Conservation (phyloP, 2,329 filamentous ascomycete species). For the Scedosporium boydii region DNA sequence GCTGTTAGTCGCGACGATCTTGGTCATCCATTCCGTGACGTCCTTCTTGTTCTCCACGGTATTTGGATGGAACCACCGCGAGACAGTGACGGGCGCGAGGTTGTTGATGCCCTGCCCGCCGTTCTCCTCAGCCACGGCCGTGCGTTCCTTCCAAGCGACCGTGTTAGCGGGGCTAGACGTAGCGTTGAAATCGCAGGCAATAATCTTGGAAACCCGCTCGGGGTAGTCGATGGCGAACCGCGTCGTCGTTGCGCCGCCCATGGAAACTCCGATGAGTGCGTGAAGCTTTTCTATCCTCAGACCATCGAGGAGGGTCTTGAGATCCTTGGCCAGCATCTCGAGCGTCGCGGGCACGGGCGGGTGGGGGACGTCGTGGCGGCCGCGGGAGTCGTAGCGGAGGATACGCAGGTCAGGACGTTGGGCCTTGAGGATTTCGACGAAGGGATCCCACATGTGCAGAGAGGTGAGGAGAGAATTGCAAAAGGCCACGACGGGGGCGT, state of each 20-base stretch:
- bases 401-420: conserved; percentile 59
- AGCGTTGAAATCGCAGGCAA: conserved; percentile 73
- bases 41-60: conserved; percentile 33
- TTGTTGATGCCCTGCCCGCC: conserved; percentile 48
- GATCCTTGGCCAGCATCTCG: conserved; percentile 58
- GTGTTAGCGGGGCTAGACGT: conserved; percentile 65
- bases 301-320: conserved; percentile 55
- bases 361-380: conserved; percentile 44
- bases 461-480: conserved; percentile 74
- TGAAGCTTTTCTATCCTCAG: conserved; percentile 60
- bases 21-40: conserved; percentile 46
- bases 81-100: conserved; percentile 62
- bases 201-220: conserved; percentile 45
- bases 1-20: conserved; percentile 61
- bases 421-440: conserved; percentile 52
- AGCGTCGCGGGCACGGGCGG: conserved; percentile 45
- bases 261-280: conserved; percentile 64
- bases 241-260: conserved; percentile 71
- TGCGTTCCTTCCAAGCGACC: conserved; percentile 69
- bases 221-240: conserved; percentile 63
- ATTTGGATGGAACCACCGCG: conserved; percentile 66
- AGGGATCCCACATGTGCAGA: conserved; percentile 70
- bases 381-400: conserved; percentile 69
- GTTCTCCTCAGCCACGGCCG: conserved; percentile 52
- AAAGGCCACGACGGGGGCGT: conserved; percentile 65